Base-by-base conservation (phyloP, 2,329 filamentous ascomycete genomes). In the Penicillium sp. region DNA sequence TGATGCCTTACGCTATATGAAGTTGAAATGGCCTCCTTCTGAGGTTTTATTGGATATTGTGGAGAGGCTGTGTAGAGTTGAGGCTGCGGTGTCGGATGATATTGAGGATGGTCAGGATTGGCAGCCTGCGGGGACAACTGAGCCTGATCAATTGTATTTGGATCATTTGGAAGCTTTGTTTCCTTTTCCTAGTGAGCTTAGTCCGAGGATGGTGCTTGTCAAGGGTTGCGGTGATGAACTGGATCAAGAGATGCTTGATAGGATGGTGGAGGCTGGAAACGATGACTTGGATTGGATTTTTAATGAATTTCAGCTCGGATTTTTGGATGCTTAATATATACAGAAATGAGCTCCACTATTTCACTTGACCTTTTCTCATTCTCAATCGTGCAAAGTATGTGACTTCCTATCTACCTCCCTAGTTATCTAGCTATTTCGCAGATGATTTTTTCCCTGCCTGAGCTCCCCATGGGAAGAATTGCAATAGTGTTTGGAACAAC, bases 251-350 rank as follows among this genome's bases (percentile, higher is more conserved):
- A 16, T 38, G n/a, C 31, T 49, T 21, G 47, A 44, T 13, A 44
- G 41, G 4, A 49, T 44, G 41, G 41, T 26, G 10, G 47, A 49
- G 15, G 23, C 26, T 21, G 29, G 29, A 13, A 15, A 33, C 4
- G 47, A 49, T 23, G 41, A 42, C 13, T 42, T 42, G 23, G 38
- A 49, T 16, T 49, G 46, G 46, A 49, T 49, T 49, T 49, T 49
- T 9, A 39, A 49, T 34, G 46, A 49, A 34, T 49, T 42, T 15
- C 46, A 49, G 9, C 46, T 49, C 4, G 41, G 31, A 10, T 49
- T 33, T 36, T 34, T 49, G 6, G 46, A 42, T 26, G 5, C 24
- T 7, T 26, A 4, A 26, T 26, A 26, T 26, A 2, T 26, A 26
- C 24, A 5, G 24, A 26, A 26, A 26, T 6, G 24, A 7, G 24